Evolutionary conservation across 805 yeast species (phyloP), one percentile per base, ranked within the genome.

Genomic region (Ogataea nitratoaversa): DNA sequence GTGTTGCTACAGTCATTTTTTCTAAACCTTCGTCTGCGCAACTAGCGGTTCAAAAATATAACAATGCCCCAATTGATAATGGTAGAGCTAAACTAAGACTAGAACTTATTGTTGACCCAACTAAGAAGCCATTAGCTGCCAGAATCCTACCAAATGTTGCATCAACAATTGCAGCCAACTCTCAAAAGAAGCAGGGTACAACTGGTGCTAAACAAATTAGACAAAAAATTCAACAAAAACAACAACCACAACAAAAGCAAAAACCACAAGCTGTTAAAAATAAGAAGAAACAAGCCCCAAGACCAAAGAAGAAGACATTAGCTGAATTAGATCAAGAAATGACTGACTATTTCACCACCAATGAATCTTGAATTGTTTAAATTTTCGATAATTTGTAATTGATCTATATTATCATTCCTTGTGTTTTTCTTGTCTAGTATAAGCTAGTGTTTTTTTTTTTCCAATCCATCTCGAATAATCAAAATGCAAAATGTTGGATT

Each of bases 311-410:
- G 66, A 89, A 89, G 76, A 80, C 95, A 38, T 73, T 85, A 49
- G 98, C 86, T 64, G 91, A 93, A 68, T 79, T 91, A 60, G 99
- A 93, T 68, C 95, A 90, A 62, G 98, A 91, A 71, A 91, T 93
- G 99, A 84, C 89, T 48, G 98, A 90, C 62, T 91, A 91, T 70
- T 90, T 91, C 55, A 80, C 79, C 48, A 80, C 76, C 47, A 70
- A 67, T 49, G 66, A 67, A 19, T 14, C 29, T 36, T 34, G 45
- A 49, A 41, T 46, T 37, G 31, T 12, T 35, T n/a, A n/a, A n/a
- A n/a, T n/a, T n/a, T n/a, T n/a, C n/a, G n/a, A n/a, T n/a, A n/a
- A n/a, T n/a, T n/a, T n/a, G n/a, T n/a, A n/a, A n/a, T n/a, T n/a
- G n/a, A n/a, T n/a, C n/a, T n/a, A 8, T 12, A 13, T 16, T 28